These are phyloP conservation scores for Striga hermonthica DNA, from an alignment of 305 asterid species.

Conservation along the genomic window DNA sequence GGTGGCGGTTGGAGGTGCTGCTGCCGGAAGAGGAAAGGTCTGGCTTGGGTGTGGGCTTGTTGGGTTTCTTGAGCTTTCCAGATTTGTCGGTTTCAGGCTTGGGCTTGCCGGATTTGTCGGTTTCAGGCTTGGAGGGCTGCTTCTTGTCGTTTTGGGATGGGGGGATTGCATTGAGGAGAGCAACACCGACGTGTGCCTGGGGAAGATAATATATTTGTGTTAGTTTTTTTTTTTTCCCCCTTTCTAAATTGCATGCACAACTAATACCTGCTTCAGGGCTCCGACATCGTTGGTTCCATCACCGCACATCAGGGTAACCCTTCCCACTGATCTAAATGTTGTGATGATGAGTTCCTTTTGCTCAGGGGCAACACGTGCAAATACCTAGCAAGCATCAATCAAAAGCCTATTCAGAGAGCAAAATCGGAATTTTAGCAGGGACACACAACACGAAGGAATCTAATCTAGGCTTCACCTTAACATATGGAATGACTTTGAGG, in stretches of 20 bases:
- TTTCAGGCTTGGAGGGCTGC: too few relatives aligned
- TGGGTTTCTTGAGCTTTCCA: conserved; percentile 48
- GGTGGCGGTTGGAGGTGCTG: conserved; percentile 63
- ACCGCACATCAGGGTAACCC: conserved; percentile 95
- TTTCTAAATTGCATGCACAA: too few relatives aligned
- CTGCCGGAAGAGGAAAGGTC: conserved; percentile 57
- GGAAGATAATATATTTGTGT: conserved; percentile 22
- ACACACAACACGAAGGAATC: conserved; percentile 13
- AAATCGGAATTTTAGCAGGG: background rate
- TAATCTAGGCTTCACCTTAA: conserved; percentile 51
- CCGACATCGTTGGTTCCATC: conserved; percentile 99
- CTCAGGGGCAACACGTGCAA: conserved; percentile 99
- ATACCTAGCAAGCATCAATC: conserved; percentile 53
- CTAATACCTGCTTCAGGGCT: conserved; percentile 95
- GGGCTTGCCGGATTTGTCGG: conserved; percentile 52
- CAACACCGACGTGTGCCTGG: conserved; percentile 94
- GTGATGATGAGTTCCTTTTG: conserved; percentile 97
- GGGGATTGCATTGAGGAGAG: conserved; percentile 85
- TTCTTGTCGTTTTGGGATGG: conserved; percentile 55
- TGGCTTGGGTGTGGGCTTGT: conserved; percentile 36
- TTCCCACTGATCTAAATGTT: conserved; percentile 89
- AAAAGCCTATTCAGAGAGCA: conserved; percentile 22
- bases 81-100: conserved; percentile 46
- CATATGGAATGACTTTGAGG: conserved; percentile 85
- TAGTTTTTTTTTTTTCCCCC: background rate